Base-by-base conservation (phyloP, 1,139 yeast species). In the Schwanniomyces etchellsii region DNA sequence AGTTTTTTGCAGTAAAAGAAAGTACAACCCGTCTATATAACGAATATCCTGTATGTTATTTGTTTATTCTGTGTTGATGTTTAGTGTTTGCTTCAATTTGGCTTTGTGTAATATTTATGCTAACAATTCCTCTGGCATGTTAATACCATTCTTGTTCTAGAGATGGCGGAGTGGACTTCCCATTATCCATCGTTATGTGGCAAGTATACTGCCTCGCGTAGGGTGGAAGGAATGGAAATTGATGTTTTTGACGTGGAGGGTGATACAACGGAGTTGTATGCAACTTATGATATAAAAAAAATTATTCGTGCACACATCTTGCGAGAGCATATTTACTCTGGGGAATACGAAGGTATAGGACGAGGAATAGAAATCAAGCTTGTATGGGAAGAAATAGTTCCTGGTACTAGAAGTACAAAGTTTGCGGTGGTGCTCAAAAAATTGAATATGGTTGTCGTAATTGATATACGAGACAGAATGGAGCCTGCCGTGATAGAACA, bases 401-500 rank as follows among this genome's bases (percentile, higher is more conserved):
- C 33, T 1, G 41, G 35, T 2, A 15, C 27, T 2, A 30, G 16
- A 4, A 37, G 51, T 26, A 37, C 57, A 16, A 58, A 63, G 35
- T 27, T 60, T 14, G 67, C 59, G 0, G 34, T 60, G 2, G 40
- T 46, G 16, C 43, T 57, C 3, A 48, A 47, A 3, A 43, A 47
- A 22, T 39, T 42, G 27, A 37, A 51, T 3, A 26, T 55, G 17
- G 36, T 59, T 26, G 26, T 56, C 13, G 43, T 63, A 4, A 45
- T 52, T 28, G 60, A 52, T 35, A 39, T 60, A 4, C 34, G 45
- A 11, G 29, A 30, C 6, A 35, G 42, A 4, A 35, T 39, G 5
- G 50, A 43, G 5, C 70, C 70, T 3, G 44, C 61, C 4, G 33
- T 57, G 11, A 54, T 63, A 6, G 55, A 48, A 16, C 62, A 55